phyloP scores from a whole-genome alignment of 768 basidiomycete genomes.

The Ramaria rubella region DNA sequence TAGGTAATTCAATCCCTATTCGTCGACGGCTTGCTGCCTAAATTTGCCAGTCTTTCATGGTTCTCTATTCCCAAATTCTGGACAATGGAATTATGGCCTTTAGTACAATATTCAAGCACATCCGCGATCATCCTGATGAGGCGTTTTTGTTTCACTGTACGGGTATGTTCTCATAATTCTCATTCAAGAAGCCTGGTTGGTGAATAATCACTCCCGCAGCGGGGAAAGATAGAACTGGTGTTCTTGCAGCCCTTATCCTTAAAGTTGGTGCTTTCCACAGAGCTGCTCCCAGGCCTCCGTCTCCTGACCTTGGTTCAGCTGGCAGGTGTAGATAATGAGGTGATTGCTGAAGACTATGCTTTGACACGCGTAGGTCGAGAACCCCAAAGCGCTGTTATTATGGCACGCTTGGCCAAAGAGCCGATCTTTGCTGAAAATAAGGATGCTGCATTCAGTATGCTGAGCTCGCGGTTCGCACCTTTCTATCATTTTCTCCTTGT shows the following conservation, averaged over 20 bases:
- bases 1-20: conserved; percentile 22
- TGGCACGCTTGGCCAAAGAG: conserved; percentile 60
- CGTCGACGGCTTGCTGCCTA: not conserved
- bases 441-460: conserved; percentile 77
- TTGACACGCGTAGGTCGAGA: conserved; percentile 75
- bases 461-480: conserved; percentile 60
- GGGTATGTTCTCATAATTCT: conserved; percentile 24
- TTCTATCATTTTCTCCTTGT: not conserved
- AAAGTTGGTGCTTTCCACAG: conserved; percentile 43
- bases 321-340: conserved; percentile 59
- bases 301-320: conserved; percentile 38
- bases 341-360: conserved; percentile 67
- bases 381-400: conserved; percentile 64
- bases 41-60: conserved; percentile 79
- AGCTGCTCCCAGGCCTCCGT: not conserved
- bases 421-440: conserved; percentile 68
- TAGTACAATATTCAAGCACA: conserved; percentile 63
- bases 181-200: not conserved
- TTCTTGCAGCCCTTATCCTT: conserved; percentile 65
- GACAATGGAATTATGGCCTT: conserved; percentile 69
- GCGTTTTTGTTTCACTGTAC: conserved; percentile 76
- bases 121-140: conserved; percentile 61
- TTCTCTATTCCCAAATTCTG: conserved; percentile 75
- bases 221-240: conserved; percentile 79
- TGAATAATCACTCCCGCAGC: conserved; percentile 31